Base-by-base conservation (phyloP, 768 basidiomycete species). In the Termitomyces sp. region DNA sequence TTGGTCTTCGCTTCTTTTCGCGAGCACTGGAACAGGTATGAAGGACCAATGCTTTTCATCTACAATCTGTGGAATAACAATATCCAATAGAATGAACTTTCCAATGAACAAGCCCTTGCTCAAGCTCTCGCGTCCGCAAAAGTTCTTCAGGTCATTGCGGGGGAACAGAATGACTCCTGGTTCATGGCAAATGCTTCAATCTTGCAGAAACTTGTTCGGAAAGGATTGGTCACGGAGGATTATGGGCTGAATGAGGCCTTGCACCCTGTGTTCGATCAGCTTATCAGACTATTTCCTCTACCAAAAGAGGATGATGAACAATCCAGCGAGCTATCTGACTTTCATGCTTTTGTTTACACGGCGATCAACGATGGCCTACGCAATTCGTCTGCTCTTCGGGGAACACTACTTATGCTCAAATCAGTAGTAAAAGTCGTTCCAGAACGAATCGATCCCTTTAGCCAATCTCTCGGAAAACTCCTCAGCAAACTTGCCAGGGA, bases 1-100 rank as follows among this genome's bases (percentile, higher is more conserved):
- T 98, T 59, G 96, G 97, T 58, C 75, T 98, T 44, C 83, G 89
- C 52, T 98, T 88, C 72, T 98, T 99, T 73, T 82, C 87, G 48
- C 80, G 92, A 32, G 81, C 88, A 1, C 79, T 99, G 41, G 88
- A 91, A 63, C 86, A 85, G 76, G 94, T 91, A 64, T 64, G 78
- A 72, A 5, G 21, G 23, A 42, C 41, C 34, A 17, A 46, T 52
- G 5, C n/a, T 3, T 43, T 39, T 19, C n/a, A 12, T 19, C 1
- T 8, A 5, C 8, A 19, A 50, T 25, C 7, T 17, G 16, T 37
- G 6, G 54, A 6, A 56, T 30, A 46, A 21, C n/a, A n/a, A 16
- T 37, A 2, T 34, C 46, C 48, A 55, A 9, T 58, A 94, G 91
- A 84, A 76, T 61, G 94, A 96, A 32, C 74, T 94, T 53, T 82